phyloP scores from a whole-genome alignment of 139 green algal species.

The Chlorella sp. region DNA sequence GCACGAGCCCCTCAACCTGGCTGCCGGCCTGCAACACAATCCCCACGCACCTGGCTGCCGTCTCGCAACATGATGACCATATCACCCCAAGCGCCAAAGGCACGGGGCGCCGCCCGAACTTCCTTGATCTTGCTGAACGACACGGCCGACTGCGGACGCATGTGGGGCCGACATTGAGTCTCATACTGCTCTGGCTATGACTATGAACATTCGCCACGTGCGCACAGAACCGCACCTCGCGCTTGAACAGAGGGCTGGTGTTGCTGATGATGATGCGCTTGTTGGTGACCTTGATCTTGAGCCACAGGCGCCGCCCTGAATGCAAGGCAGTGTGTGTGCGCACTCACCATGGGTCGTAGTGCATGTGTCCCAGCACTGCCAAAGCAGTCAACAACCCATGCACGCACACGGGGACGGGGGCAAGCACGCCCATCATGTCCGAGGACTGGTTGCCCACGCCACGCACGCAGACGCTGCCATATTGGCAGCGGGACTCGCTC shows the following conservation, averaged over 20 bases:
- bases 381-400: conserved; percentile 29
- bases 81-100: no score
- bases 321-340: background rate
- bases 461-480: no score
- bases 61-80: no score
- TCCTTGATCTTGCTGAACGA: background rate
- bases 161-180: background rate
- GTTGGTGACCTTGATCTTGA: conserved; percentile 55
- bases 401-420: background rate
- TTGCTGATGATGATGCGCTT: conserved; percentile 52
- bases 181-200: conserved; percentile 38
- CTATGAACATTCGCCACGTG: no score
- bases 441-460: no score
- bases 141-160: background rate
- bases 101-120: no score
- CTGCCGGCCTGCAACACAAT: no score
- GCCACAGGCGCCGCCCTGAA: conserved; percentile 4
- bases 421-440: background rate
- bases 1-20: background rate
- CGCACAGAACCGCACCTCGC: conserved; percentile 37
- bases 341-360: background rate
- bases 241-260: conserved; percentile 42
- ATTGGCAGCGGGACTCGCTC: no score
- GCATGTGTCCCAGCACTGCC: background rate
- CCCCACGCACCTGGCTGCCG: no score